Conservation (phyloP, 768 basidiomycete genomes). For the Kwoniella dendrophila region DNA sequence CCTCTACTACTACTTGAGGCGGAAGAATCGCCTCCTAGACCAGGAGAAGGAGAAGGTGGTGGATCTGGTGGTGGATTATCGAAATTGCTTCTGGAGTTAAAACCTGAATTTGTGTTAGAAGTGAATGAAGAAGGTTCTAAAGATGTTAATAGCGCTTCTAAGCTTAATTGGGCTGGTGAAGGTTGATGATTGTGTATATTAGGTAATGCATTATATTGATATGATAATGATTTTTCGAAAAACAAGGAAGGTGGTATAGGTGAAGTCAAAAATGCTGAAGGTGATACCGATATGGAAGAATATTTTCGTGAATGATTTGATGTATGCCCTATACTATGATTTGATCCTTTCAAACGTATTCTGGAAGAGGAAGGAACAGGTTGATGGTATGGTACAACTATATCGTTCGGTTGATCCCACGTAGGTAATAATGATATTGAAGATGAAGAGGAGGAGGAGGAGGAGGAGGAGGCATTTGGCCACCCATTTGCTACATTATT, state of each 20-base stretch:
- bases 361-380: not conserved
- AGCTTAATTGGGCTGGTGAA: constrained; percentile 22
- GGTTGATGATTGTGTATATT: too few species aligned
- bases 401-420: constrained; percentile 35
- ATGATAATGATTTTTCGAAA: constrained; percentile 10
- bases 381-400: constrained; percentile 10
- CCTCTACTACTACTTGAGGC: too few species aligned
- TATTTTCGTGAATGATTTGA: constrained; percentile 7
- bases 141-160: constrained; percentile 17
- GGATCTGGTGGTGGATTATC: constrained; percentile 19
- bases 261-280: constrained; percentile 23
- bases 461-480: constrained; percentile 13
- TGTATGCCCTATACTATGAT: not conserved
- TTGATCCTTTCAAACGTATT: not conserved
- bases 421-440: constrained; percentile 32
- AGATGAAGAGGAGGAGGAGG: constrained; percentile 9
- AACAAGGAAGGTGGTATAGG: constrained; percentile 26
- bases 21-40: too few species aligned
- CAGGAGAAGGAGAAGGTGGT: constrained; percentile 18
- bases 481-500: constrained; percentile 1
- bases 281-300: constrained; percentile 13
- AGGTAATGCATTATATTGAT: not conserved
- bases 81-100: not conserved
- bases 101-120: not conserved
- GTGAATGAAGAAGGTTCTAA: constrained; percentile 7